Base-by-base conservation (phyloP, 2,329 filamentous ascomycete species). In the Blastomyces emzantsi region DNA sequence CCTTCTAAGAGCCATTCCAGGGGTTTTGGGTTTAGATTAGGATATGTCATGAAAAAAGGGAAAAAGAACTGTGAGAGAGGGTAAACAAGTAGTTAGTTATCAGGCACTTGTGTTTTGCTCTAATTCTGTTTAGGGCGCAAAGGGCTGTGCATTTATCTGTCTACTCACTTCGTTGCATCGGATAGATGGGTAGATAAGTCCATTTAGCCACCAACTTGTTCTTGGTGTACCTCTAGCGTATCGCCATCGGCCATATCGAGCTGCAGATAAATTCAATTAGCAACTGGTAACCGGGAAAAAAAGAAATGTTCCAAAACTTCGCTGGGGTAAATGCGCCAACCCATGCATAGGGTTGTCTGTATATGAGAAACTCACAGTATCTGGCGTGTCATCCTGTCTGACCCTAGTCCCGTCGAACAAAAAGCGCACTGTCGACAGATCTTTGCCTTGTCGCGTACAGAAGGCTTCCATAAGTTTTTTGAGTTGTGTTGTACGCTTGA, bases 401-500 rank as follows among this genome's bases (percentile, higher is more conserved):
- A 99, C 94, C 64, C 94, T 88, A 70, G 90, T 88, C n/a, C 94
- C 94, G 70, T 99, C 94, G 71, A 97, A 97, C 1, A 99, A 82
- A 77, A 99, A 99, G 39, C 94, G 88, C 57, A 97, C 93, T 5
- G 90, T 93, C 43, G 82, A 85, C 7, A 87, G 80, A 43, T 88
- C 86, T 82, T 97, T 97, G 71, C 94, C 94, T 76, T 97, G 92
- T 30, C 94, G 86, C 69, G 97, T 93, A 77, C 94, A 99, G 77
- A 97, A 99, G 25, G 94, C 94, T 66, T 91, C 89, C 94, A 99
- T 99, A 63, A 99, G 83, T 82, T 99, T 99, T 80, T 96, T 94
- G 1, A 99, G 85, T 76, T 92, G 90, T 0, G 94, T 99, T 28
- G 89, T 92, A 47, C 92, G 86, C 87, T 99, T 99, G 81, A 99